phyloP scores from a whole-genome alignment of 2,329 filamentous ascomycete genomes.

The Cryphonectria nitschkei region DNA sequence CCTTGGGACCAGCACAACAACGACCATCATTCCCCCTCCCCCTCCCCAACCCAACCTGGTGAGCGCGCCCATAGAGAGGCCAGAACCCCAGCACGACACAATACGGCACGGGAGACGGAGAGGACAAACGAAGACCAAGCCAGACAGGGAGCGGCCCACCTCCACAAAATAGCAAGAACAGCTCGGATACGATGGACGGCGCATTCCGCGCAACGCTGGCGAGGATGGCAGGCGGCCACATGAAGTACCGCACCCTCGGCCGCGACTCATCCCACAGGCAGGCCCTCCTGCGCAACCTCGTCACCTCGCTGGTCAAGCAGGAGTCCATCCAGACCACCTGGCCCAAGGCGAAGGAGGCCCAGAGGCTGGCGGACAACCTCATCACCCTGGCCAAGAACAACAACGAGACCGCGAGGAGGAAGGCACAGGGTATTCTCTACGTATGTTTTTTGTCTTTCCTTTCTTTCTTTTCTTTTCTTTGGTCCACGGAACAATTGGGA shows the following conservation, averaged over 20 bases:
- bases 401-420: constrained; percentile 76
- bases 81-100: too few relatives aligned
- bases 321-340: constrained; percentile 95
- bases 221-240: constrained; percentile 80
- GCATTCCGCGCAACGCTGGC: constrained; percentile 20
- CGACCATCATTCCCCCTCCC: not conserved
- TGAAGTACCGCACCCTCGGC: constrained; percentile 88
- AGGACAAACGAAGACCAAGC: too few relatives aligned
- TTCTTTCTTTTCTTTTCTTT: constrained; percentile 48
- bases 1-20: not conserved
- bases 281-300: constrained; percentile 91
- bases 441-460: constrained; percentile 63
- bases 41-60: not conserved
- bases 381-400: constrained; percentile 94
- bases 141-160: not conserved
- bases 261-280: constrained; percentile 86
- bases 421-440: constrained; percentile 81
- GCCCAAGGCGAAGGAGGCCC: constrained; percentile 96
- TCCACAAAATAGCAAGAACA: not conserved
- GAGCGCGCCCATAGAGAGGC: not conserved
- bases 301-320: constrained; percentile 90
- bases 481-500: not conserved
- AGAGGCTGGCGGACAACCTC: constrained; percentile 89
- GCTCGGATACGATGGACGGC: constrained; percentile 2
- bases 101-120: too few relatives aligned